These are phyloP conservation scores for Suhomyces canberraensis DNA, from an alignment of 805 yeast genomes.

Conservation along the genomic window DNA sequence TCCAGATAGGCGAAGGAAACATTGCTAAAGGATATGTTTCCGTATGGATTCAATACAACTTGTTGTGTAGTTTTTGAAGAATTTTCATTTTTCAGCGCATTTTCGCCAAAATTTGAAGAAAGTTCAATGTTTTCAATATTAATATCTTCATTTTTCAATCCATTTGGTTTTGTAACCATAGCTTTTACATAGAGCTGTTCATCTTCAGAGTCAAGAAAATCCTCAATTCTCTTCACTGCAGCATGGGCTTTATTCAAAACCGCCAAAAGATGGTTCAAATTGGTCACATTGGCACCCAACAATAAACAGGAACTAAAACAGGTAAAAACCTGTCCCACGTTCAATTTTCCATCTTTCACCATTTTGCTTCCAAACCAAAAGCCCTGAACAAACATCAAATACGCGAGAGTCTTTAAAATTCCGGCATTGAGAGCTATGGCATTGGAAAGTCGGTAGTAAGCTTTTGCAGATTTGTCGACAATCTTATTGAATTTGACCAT, in stretches of 20 bases:
- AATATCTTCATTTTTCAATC: neutral
- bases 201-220: neutral
- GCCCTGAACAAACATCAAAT: slow-evolving; percentile 83
- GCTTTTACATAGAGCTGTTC: neutral
- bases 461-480: slow-evolving; percentile 32
- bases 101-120: neutral
- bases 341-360: slow-evolving; percentile 48
- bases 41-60: slow-evolving; percentile 29
- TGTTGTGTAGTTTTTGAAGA: too few relatives aligned
- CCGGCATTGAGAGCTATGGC: slow-evolving; percentile 56
- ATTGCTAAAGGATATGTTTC: slow-evolving; percentile 52
- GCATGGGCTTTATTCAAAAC: slow-evolving; percentile 69
- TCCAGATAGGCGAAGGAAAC: slow-evolving; percentile 65
- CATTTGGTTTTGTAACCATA: neutral
- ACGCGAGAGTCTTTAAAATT: slow-evolving; percentile 50
- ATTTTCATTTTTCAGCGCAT: too few relatives aligned
- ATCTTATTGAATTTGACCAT: slow-evolving; percentile 36
- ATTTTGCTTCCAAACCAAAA: slow-evolving; percentile 85
- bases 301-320: slow-evolving; percentile 79
- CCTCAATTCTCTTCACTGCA: slow-evolving; percentile 43
- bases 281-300: slow-evolving; percentile 60
- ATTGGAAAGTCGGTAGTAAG: slow-evolving; percentile 44
- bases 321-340: slow-evolving; percentile 67
- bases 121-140: neutral
- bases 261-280: slow-evolving; percentile 55